Percentiles rank a stretch among this genome's conserved stretches.
Evolutionary conservation across 2,329 filamentous ascomycete species (phyloP).

Genomic region (Phyllachora maydis): DNA sequence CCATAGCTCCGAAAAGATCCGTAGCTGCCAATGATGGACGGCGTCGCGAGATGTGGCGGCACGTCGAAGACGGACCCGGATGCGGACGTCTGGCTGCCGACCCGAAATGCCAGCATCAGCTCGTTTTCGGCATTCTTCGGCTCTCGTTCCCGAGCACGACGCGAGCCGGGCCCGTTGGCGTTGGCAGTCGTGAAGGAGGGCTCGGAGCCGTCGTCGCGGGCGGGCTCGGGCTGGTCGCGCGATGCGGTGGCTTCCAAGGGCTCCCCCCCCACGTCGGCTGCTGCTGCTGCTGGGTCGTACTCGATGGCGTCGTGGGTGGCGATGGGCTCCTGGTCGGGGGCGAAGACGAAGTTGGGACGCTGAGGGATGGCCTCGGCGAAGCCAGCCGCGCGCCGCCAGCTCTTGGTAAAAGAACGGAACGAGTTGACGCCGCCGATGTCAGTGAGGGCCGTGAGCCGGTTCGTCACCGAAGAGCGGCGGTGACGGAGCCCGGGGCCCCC

Average conservation of each 20-base stretch:
- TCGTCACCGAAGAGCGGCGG: slow-evolving; percentile 35
- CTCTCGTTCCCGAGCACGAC: slow-evolving; percentile 22
- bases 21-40: slow-evolving; percentile 55
- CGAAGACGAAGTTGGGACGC: slow-evolving; percentile 51
- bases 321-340: slow-evolving; percentile 29
- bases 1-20: slow-evolving; percentile 33
- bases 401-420: slow-evolving; percentile 80
- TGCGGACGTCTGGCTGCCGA: slow-evolving; percentile 10
- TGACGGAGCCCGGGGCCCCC: too few species aligned
- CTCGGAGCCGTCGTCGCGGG: slow-evolving; percentile 9
- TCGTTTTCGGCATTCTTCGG: slow-evolving; percentile 24
- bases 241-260: slow-evolving; percentile 24
- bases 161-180: slow-evolving; percentile 8
- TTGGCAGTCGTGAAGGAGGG: slow-evolving; percentile 8
- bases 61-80: slow-evolving; percentile 32
- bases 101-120: slow-evolving; percentile 12
- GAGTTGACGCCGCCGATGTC: slow-evolving; percentile 84
- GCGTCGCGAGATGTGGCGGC: slow-evolving; percentile 41
- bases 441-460: slow-evolving; percentile 32
- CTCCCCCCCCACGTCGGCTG: too few species aligned
- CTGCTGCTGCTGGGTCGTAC: too few species aligned
- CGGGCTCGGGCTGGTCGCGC: slow-evolving; percentile 27
- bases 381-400: slow-evolving; percentile 75
- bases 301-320: slow-evolving; percentile 14
- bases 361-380: slow-evolving; percentile 79